Conservation (phyloP, 768 basidiomycete genomes). For the Harrya chromipes region DNA sequence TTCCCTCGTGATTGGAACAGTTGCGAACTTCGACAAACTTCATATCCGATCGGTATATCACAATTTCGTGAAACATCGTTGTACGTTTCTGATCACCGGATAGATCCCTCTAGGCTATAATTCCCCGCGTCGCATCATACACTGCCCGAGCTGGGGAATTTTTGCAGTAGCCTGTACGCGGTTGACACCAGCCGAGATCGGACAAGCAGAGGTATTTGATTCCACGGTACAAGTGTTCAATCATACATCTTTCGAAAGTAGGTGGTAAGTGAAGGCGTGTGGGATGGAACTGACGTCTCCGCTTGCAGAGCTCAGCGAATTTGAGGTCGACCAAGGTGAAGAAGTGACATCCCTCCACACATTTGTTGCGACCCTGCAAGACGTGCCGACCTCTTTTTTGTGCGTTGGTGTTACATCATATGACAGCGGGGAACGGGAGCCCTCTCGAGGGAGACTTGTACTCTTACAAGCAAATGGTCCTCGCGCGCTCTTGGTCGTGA, state of each 20-base stretch:
- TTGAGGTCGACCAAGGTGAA: conserved; percentile 46
- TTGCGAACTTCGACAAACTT: conserved; percentile 69
- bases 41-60: conserved; percentile 71
- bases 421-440: conserved; percentile 44
- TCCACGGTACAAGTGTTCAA: conserved; percentile 68
- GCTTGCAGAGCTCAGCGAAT: conserved; percentile 25
- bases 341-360: conserved; percentile 56
- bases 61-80: neutral
- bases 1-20: conserved; percentile 60
- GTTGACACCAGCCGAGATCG: conserved; percentile 52
- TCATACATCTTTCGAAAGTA: conserved; percentile 60
- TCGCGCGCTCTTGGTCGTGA: conserved; percentile 26
- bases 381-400: conserved; percentile 39
- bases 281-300: conserved; percentile 2
- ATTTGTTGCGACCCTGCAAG: conserved; percentile 27
- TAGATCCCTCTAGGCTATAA: conserved; percentile 73
- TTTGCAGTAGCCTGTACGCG: conserved; percentile 67
- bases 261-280: conserved; percentile 24
- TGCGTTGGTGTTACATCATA: conserved; percentile 49
- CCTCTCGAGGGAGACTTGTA: conserved; percentile 57
- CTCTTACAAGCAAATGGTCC: conserved; percentile 41
- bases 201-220: conserved; percentile 42
- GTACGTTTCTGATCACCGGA: neutral
- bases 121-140: conserved; percentile 63
- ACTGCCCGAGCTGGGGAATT: conserved; percentile 49